Percentiles rank a stretch among this genome's conserved stretches.
Evolutionary conservation across 345 rosid genomes (phyloP).

Genomic region (Limnanthes douglasii): DNA sequence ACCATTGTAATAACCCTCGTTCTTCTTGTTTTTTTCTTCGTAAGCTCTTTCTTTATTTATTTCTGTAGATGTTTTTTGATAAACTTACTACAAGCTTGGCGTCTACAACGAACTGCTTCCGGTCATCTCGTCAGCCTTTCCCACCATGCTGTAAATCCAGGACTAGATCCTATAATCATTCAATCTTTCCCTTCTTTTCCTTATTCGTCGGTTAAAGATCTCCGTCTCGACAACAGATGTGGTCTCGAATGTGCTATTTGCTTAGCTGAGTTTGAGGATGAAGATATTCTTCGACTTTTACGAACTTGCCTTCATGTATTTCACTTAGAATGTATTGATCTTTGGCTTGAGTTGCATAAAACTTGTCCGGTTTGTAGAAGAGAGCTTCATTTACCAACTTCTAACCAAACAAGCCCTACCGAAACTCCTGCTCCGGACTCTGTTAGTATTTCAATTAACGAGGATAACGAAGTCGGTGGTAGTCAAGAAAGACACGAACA

Average conservation of each 20-base stretch:
- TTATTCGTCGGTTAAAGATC: slow-evolving; percentile 46
- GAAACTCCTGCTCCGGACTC: slow-evolving; percentile 10
- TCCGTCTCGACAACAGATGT: too few relatives aligned
- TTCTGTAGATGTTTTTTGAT: slow-evolving; percentile 48
- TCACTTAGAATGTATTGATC: slow-evolving; percentile 77
- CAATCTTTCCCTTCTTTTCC: slow-evolving; percentile 45
- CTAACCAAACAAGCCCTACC: too few relatives aligned
- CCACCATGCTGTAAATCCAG: slow-evolving; percentile 7
- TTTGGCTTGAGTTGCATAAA: slow-evolving; percentile 57
- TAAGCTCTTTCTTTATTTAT: slow-evolving; percentile 50
- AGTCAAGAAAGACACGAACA: slow-evolving; percentile 19
- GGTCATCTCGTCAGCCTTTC: slow-evolving; percentile 8
- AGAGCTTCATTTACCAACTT: slow-evolving; percentile 49
- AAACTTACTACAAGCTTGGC: slow-evolving; percentile 23
- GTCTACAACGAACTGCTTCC: slow-evolving; percentile 19
- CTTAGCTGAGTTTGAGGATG: slow-evolving; percentile 47
- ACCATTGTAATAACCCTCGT: slow-evolving; percentile 34
- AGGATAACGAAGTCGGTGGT: slow-evolving; percentile 27
- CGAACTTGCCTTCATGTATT: slow-evolving; percentile 67
- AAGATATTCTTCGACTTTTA: slow-evolving; percentile 49
- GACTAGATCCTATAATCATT: slow-evolving; percentile 45
- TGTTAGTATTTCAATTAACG: slow-evolving; percentile 12
- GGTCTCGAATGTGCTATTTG: slow-evolving; percentile 81
- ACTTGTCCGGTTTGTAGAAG: slow-evolving; percentile 83
- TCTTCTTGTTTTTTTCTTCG: slow-evolving; percentile 44